phyloP scores from a whole-genome alignment of 352 stramenopile species.

The Phytophthora vignae region DNA sequence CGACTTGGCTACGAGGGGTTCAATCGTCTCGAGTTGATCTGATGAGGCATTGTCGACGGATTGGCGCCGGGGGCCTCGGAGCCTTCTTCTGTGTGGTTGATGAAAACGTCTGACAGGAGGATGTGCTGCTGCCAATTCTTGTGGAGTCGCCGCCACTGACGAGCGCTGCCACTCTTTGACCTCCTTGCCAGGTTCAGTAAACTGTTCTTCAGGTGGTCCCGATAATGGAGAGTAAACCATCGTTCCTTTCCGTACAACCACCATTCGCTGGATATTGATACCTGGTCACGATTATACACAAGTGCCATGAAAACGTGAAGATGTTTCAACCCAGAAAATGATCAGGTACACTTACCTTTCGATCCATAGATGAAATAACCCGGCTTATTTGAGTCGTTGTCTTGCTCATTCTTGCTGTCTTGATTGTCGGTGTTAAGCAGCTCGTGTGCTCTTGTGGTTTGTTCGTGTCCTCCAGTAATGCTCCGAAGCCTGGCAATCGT shows the following conservation, averaged over 20 bases:
- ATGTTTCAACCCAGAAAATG: neutral
- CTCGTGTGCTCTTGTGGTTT: slow-evolving; percentile 14
- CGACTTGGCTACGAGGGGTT: neutral
- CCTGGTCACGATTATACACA: slow-evolving; percentile 8
- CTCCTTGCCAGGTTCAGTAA: slow-evolving; percentile 2
- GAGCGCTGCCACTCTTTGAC: slow-evolving; percentile 34
- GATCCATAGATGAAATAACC: slow-evolving; percentile 25
- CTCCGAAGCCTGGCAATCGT: slow-evolving; percentile 31
- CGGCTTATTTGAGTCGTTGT: slow-evolving; percentile 8
- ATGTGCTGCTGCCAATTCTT: slow-evolving; percentile 16
- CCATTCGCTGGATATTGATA: slow-evolving; percentile 17
- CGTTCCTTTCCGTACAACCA: slow-evolving; percentile 29
- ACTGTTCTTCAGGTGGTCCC: slow-evolving; percentile 15
- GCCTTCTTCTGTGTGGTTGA: slow-evolving; percentile 10
- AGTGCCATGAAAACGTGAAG: slow-evolving; percentile 5
- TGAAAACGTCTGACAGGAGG: slow-evolving; percentile 19
- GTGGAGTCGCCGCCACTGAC: slow-evolving; percentile 3
- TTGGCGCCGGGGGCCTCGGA: slow-evolving; percentile 2
- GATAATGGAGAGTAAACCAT: slow-evolving; percentile 23
- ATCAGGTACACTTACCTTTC: slow-evolving; percentile 13
- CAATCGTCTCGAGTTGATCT: slow-evolving; percentile 2
- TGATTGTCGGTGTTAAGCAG: slow-evolving; percentile 16
- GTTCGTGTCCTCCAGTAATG: slow-evolving; percentile 24
- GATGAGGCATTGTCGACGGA: neutral
- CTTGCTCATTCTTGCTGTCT: slow-evolving; percentile 2